Conservation (phyloP, 768 basidiomycete species). For the Leucocoprinus sp. region DNA sequence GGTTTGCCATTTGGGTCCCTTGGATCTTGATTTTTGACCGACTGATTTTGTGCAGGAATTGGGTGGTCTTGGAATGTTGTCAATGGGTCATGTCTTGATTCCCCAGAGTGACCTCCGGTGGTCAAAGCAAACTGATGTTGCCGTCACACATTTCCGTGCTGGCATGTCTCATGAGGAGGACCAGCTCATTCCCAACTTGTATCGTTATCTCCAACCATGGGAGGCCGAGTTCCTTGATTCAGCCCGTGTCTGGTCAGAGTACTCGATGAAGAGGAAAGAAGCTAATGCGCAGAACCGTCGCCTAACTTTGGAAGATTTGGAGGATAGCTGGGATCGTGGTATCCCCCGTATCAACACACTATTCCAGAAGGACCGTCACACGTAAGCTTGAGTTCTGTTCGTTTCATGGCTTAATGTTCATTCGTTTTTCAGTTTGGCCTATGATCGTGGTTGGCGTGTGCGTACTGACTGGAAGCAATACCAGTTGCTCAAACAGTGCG, state of each 20-base stretch:
- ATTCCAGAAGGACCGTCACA: constrained; percentile 98
- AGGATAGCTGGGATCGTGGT: constrained; percentile 98
- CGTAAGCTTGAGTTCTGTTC: constrained; percentile 34
- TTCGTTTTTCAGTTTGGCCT: constrained; percentile 57
- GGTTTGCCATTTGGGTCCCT: constrained; percentile 24
- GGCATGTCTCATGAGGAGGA: constrained; percentile 97
- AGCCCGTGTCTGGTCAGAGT: constrained; percentile 98
- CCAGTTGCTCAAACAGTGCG: constrained; percentile 83
- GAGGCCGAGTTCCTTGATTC: constrained; percentile 97
- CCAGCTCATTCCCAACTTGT: constrained; percentile 93
- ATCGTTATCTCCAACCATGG: constrained; percentile 96
- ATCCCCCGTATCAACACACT: constrained; percentile 98
- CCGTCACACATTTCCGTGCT: constrained; percentile 82
- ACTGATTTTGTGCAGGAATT: constrained; percentile 50
- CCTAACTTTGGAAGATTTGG: constrained; percentile 93
- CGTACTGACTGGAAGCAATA: constrained; percentile 98
- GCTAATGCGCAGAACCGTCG: constrained; percentile 98
- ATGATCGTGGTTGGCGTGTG: constrained; percentile 98
- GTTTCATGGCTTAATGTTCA: constrained; percentile 10
- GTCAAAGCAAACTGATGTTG: constrained; percentile 97
- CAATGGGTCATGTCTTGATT: constrained; percentile 98
- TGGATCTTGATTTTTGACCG: background rate
- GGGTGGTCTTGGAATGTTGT: constrained; percentile 97
- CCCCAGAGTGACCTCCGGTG: constrained; percentile 96
- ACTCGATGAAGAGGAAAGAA: constrained; percentile 99